Evolutionary conservation across 2,329 filamentous ascomycete species (phyloP).

Genomic region (Beauveria rudraprayagi): DNA sequence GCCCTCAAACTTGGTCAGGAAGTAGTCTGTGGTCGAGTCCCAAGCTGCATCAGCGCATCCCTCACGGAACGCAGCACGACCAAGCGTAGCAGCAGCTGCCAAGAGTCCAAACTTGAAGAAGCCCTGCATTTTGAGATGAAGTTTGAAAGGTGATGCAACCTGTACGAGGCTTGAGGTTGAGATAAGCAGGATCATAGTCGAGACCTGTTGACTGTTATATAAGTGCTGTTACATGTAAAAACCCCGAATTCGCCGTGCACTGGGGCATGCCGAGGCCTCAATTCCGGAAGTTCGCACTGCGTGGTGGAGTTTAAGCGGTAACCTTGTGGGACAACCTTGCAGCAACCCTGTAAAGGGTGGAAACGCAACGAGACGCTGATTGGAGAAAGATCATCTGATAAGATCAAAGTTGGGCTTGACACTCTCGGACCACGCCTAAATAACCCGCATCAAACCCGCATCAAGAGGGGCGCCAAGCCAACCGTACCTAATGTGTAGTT

Average conservation of each 20-base stretch:
- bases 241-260: not conserved
- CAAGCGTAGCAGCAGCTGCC: not conserved
- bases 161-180: not conserved
- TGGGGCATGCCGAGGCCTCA: not conserved
- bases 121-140: not conserved
- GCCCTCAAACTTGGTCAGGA: constrained; percentile 1
- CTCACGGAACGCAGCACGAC: constrained; percentile 2
- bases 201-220: not conserved
- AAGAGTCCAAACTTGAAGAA: not conserved
- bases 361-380: not conserved
- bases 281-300: not conserved
- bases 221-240: not conserved
- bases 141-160: not conserved
- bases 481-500: not conserved
- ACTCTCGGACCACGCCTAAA: not conserved
- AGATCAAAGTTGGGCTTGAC: not conserved
- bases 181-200: not conserved
- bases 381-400: constrained; percentile 5
- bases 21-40: constrained; percentile 10
- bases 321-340: not conserved
- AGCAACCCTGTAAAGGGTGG: not conserved
- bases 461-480: not conserved
- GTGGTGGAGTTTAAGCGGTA: not conserved
- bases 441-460: not conserved
- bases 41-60: constrained; percentile 10